Evolutionary conservation across 768 basidiomycete genomes (phyloP).

Genomic region (Leccinum ochraceum): DNA sequence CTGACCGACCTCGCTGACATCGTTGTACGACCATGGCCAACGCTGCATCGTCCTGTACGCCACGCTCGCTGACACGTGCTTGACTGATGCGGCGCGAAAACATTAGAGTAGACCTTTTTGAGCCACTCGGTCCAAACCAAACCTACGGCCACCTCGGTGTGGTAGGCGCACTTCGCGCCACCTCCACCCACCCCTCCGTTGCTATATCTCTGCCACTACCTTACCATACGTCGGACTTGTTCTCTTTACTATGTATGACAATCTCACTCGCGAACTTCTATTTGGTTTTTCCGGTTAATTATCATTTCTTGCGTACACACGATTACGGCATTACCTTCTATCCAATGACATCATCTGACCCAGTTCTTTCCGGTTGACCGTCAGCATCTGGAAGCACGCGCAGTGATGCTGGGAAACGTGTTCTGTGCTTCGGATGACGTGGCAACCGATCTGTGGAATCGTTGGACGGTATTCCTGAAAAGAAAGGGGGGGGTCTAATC

Average conservation of each 20-base stretch:
- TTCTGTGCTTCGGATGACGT: not conserved
- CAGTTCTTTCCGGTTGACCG: not conserved
- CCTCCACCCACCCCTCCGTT: not conserved
- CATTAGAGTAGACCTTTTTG: constrained; percentile 14
- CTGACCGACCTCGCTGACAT: constrained; percentile 10
- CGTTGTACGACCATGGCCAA: constrained; percentile 16
- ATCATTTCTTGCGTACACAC: constrained; percentile 20
- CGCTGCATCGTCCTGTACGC: constrained; percentile 4
- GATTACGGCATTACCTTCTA: constrained; percentile 9
- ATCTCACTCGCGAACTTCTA: constrained; percentile 3
- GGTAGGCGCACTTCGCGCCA: not conserved
- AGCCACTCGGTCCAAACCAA: constrained; percentile 3
- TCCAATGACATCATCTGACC: constrained; percentile 5
- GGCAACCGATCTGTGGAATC: not conserved
- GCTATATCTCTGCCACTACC: not conserved
- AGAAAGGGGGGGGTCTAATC: not conserved
- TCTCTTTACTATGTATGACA: constrained; percentile 20
- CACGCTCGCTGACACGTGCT: constrained; percentile 2
- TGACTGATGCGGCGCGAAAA: not conserved
- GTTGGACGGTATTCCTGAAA: not conserved
- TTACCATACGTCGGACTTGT: constrained; percentile 7
- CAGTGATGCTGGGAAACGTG: not conserved
- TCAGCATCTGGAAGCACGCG: not conserved
- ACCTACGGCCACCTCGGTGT: not conserved
- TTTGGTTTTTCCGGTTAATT: constrained; percentile 19